phyloP scores from a whole-genome alignment of 2,329 filamentous ascomycete genomes.

The Didymellaceae sp. region DNA sequence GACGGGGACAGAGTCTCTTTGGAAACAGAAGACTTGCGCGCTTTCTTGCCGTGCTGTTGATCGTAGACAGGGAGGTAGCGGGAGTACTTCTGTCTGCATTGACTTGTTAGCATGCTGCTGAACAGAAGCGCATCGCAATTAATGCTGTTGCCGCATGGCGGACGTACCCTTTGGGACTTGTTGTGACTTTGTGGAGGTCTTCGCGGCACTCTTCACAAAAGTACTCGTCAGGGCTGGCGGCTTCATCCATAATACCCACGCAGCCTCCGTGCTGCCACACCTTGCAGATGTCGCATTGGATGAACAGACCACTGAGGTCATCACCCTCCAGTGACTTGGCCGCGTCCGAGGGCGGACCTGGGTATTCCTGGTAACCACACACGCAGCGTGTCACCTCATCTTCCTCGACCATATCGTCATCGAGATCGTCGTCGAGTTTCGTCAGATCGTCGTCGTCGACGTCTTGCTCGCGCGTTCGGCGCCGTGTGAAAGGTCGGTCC shows the following conservation, averaged over 20 bases:
- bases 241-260: constrained; percentile 94
- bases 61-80: constrained; percentile 67
- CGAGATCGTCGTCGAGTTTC: constrained; percentile 61
- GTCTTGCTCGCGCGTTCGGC: constrained; percentile 78
- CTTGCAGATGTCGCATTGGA: constrained; percentile 97
- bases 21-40: constrained; percentile 67
- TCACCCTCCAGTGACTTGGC: constrained; percentile 63
- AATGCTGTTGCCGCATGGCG: neutral
- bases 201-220: constrained; percentile 95
- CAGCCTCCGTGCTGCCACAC: constrained; percentile 99
- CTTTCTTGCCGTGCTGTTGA: constrained; percentile 57
- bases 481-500: constrained; percentile 74
- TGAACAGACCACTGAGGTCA: constrained; percentile 92
- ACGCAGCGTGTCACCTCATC: constrained; percentile 96
- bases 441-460: constrained; percentile 61
- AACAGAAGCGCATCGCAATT: neutral
- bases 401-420: constrained; percentile 69
- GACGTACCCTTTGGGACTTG: constrained; percentile 82
- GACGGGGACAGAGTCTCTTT: constrained; percentile 66
- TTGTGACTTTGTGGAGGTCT: constrained; percentile 85
- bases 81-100: constrained; percentile 65
- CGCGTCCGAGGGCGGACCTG: constrained; percentile 72
- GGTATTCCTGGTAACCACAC: constrained; percentile 93
- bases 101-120: constrained; percentile 9
- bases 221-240: constrained; percentile 92